Base-by-base conservation (phyloP, 1,139 yeast genomes). In the Sugiyamaella pinicola region DNA sequence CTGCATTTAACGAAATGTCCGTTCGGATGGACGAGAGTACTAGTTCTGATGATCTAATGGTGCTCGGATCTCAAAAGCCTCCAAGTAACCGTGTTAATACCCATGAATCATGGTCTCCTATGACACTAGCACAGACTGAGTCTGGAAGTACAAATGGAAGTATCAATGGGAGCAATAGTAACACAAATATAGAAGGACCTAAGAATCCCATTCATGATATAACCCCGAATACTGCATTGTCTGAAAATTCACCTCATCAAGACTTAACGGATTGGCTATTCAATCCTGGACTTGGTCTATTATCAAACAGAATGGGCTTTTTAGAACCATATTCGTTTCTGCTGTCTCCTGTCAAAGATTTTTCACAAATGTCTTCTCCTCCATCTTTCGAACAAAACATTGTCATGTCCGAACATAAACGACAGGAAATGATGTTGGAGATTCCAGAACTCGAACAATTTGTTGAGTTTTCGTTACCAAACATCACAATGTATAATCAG, bases 401-500 rank as follows among this genome's bases (percentile, higher is more conserved):
- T n/a, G 39, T 42, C 12, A 50, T 61, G 29, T 54, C 61, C n/a
- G 59, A 56, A 12, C 38, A 35, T 12, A 61, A 61, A 34, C 53
- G 61, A 6, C 52, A 45, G 18, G 57, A 59, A 13, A 41, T 61
- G 56, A 45, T 60, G 3, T 35, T 33, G 4, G 43, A 41, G 10
- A 47, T 57, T 28, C 59, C 59, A n/a, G 39, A 47, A 18, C 47
- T 56, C 9, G 57, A 47, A 26, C 35, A 50, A 6, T 47, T 41
- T 39, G 31, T 35, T 13, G 57, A 53, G 19, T 55, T 55, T 37
- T 47, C 58, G 3, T 29, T 51, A 21, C 26, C 31, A 6, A 34
- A 60, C 38, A 56, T 67, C 17, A 49, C 56, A n/a, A 15, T 18
- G 12, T 58, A 50, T 53, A 56, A 48, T 50, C 49, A 44, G 38